Base-by-base conservation (phyloP, 495 filamentous ascomycete genomes). In the Elaphomyces granulatus region DNA sequence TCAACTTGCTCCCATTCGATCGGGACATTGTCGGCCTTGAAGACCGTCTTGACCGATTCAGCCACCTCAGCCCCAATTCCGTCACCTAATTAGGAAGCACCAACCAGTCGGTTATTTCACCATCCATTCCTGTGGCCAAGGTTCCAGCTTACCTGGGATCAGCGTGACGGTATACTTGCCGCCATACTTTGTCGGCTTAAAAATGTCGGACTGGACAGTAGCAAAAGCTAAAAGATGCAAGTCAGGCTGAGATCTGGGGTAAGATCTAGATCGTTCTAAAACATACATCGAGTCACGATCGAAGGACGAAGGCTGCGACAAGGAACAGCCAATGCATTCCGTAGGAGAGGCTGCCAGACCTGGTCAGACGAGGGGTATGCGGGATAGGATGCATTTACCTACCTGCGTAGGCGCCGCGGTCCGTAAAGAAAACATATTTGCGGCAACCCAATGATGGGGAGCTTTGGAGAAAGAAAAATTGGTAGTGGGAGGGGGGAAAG, bases 1-100 rank as follows among this genome's bases (percentile, higher is more conserved):
- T 96, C 88, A 45, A 98, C 76, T 66, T 96, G 92, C 62, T 98
- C 90, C 90, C 90, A 98, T 58, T 92, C 85, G 42, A 98, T 80
- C 47, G 90, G 90, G 33, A 98, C 92, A 59, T 93, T 96, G 70
- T 96, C 88, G 55, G 87, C 87, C 75, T 95, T 98, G 78, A 95
- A 98, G 59, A 98, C 81, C 35, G 87, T 90, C 75, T 94, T 94
- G 47, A 98, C 87, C 34, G 86, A 88, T 64, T 96, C 90, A 45
- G 90, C 85, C 42, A 96, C 87, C 64, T 98, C 90, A 57, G 86
- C 86, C 63, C 90, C 90, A 55, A 98, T 94, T 67, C 90, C 90
- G 58, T 98, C 90, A 63, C 90, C 79, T 82, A 34, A 17, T 42
- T 40, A 45, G 40, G 34, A 36, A 39, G 6, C 30, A 38, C 34